These are phyloP conservation scores for Alternaria triticimaculans DNA, from an alignment of 2,329 filamentous ascomycete genomes.

Conservation along the genomic window DNA sequence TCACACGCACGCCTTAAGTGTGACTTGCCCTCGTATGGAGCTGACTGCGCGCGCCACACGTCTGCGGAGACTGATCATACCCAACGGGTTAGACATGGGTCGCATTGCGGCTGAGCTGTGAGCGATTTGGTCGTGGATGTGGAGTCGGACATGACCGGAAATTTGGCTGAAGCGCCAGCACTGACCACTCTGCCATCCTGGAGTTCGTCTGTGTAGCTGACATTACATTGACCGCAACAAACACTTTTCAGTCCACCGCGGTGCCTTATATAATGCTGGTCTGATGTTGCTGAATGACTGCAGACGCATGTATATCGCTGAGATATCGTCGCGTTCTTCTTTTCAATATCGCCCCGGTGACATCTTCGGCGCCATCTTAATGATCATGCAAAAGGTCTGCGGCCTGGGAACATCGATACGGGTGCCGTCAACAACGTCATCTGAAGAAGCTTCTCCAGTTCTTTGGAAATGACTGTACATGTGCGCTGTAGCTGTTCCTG, in stretches of 20 bases:
- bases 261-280: not conserved
- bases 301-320: not conserved
- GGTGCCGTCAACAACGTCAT: not conserved
- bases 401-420: not conserved
- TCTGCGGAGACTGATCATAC: slow-evolving; percentile 12
- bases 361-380: not conserved
- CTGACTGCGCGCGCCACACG: slow-evolving; percentile 25
- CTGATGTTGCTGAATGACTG: not conserved
- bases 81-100: slow-evolving; percentile 18
- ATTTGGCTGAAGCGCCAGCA: slow-evolving; percentile 10
- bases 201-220: not conserved
- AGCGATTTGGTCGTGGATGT: slow-evolving; percentile 9
- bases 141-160: slow-evolving; percentile 8
- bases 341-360: not conserved
- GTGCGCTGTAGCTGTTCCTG: not conserved
- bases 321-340: not conserved
- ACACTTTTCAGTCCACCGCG: no score
- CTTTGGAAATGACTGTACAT: not conserved
- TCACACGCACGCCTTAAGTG: slow-evolving; percentile 32
- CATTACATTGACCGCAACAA: not conserved
- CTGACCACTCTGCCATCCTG: slow-evolving; percentile 1
- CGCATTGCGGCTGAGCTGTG: slow-evolving; percentile 27
- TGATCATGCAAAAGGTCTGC: not conserved
- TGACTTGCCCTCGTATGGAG: slow-evolving; percentile 19
- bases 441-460: not conserved